Percentiles rank a stretch among this genome's conserved stretches.
These are phyloP conservation scores for Pythium aquatile DNA, from an alignment of 352 stramenopile species.

Conservation along the genomic window DNA sequence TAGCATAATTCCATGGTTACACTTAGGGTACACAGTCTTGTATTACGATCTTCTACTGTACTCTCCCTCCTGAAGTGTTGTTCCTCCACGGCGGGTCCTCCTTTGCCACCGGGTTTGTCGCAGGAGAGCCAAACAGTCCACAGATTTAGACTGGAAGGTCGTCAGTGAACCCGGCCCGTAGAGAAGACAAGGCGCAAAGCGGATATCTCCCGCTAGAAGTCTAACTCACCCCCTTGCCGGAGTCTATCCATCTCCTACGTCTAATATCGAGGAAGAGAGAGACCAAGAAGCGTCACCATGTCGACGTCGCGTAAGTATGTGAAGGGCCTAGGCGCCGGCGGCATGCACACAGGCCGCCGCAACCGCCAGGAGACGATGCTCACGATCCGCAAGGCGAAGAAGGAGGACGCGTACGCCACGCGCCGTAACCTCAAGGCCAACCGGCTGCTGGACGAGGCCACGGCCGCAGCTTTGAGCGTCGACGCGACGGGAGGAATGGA, in stretches of 20 bases:
- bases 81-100: neutral
- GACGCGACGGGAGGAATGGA: neutral
- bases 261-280: too few species aligned
- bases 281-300: conserved; percentile 8
- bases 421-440: conserved; percentile 85
- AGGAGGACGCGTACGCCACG: conserved; percentile 86
- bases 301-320: conserved; percentile 61
- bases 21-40: neutral
- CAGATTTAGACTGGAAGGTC: too few species aligned
- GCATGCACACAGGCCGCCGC: conserved; percentile 73
- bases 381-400: conserved; percentile 87
- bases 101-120: neutral
- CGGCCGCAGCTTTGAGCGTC: neutral
- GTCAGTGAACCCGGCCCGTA: neutral
- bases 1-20: conserved; percentile 1
- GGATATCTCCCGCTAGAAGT: too few species aligned
- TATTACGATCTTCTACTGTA: neutral
- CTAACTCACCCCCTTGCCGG: too few species aligned
- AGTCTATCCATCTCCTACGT: too few species aligned
- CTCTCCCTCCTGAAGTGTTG: neutral
- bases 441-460: conserved; percentile 36
- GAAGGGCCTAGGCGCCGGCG: conserved; percentile 64
- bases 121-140: too few species aligned
- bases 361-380: conserved; percentile 87
- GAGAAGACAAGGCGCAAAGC: neutral